These are phyloP conservation scores for Pythium sp. DNA, from an alignment of 352 stramenopile species.

Conservation along the genomic window DNA sequence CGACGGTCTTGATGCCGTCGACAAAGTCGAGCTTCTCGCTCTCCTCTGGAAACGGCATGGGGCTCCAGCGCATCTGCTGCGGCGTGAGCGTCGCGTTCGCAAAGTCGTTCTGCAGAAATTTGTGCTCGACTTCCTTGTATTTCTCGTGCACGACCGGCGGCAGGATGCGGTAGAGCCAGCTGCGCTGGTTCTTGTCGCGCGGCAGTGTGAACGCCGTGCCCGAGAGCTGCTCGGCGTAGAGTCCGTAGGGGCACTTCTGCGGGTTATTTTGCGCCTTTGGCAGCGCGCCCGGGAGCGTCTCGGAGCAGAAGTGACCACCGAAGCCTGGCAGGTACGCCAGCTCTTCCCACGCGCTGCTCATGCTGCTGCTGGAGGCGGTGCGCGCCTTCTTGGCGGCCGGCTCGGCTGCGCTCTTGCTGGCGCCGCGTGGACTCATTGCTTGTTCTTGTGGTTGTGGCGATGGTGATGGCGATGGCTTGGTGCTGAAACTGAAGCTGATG, in stretches of 20 bases:
- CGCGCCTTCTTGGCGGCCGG: conserved; percentile 9
- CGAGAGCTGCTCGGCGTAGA: conserved; percentile 95
- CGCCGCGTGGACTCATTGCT: background rate
- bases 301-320: conserved; percentile 93
- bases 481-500: background rate
- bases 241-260: conserved; percentile 89
- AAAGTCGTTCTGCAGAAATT: conserved; percentile 73
- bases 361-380: background rate
- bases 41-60: conserved; percentile 69
- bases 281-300: conserved; percentile 87
- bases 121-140: conserved; percentile 45
- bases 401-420: background rate
- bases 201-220: conserved; percentile 96
- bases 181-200: conserved; percentile 84
- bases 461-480: too few relatives aligned
- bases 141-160: conserved; percentile 82
- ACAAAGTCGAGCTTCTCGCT: conserved; percentile 84
- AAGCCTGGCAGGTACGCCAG: conserved; percentile 91
- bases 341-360: conserved; percentile 39
- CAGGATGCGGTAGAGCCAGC: conserved; percentile 94
- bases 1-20: conserved; percentile 82
- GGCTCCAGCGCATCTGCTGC: conserved; percentile 92
- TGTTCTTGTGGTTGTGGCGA: background rate
- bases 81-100: conserved; percentile 66
- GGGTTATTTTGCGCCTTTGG: conserved; percentile 94